Evolutionary conservation across 257 asterid genomes (phyloP), one percentile per base, ranked within the genome.

Genomic region (Henckelia pumila): DNA sequence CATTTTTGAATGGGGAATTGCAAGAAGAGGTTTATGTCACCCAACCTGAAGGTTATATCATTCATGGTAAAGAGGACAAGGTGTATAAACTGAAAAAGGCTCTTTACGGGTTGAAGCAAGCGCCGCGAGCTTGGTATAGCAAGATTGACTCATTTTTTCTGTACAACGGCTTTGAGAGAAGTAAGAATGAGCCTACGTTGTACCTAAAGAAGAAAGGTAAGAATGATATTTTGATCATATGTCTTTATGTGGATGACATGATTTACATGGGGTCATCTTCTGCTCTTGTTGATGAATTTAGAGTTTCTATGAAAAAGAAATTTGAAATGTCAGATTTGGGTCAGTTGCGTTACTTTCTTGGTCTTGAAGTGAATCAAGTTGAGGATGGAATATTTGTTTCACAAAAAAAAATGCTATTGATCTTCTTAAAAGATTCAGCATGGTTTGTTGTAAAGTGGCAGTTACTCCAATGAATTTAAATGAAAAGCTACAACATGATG

Each of bases 321-420:
- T 66, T 66, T 66, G 61, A 66, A 17, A 66, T 66, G 71, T 29
- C 52, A 9, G 52, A 26, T 11, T 7, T 66, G 62, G 62, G 62
- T 52, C 30, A n/a, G 6, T 24, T 66, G 32, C 61, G 10, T 66
- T 28, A 28, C 56, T 66, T 66, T 9, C 30, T 28, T 66, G 71
- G 62, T 2, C 47, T 66, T 52, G 52, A 66, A 55, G 61, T 66
- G 20, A 29, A 25, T 14, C 52, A 66, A 28, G 61, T 0, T 7
- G 47, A 9, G 8, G 63, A 50, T 52, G 71, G 52, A 11, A 66
- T 66, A 8, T 64, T 64, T 49, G 26, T 64, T 3, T 64, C 59
- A 66, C 49, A 28, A 66, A 50, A n/a, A 66, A 66, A 50, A 7
- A 32, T 32, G 57, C 7, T 8, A 8, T 0, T 26, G 55, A 53